Evolutionary conservation across 345 rosid species (phyloP).

Genomic region (Eucalyptus cloeziana): DNA sequence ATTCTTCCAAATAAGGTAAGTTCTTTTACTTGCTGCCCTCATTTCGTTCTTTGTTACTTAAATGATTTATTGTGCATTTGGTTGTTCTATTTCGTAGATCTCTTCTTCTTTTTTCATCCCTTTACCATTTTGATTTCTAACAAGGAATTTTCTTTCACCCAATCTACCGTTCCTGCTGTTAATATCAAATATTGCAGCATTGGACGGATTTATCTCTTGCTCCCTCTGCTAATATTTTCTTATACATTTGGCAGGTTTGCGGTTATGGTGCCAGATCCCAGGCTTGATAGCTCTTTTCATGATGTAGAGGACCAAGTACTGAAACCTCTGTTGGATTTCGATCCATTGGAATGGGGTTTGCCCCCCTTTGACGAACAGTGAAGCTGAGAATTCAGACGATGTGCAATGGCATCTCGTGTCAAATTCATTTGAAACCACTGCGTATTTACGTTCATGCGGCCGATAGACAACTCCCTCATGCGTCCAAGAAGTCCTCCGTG

Average conservation of each 20-base stretch:
- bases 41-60: background rate
- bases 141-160: background rate
- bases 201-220: background rate
- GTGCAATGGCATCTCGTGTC: background rate
- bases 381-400: background rate
- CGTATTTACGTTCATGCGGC: too few relatives aligned
- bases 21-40: background rate
- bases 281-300: constrained; percentile 54
- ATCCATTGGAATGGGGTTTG: constrained; percentile 60
- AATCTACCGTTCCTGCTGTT: background rate
- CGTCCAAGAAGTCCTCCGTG: too few relatives aligned
- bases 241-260: constrained; percentile 35
- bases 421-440: too few relatives aligned
- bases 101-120: background rate
- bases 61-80: background rate
- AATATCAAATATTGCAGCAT: background rate
- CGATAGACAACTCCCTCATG: too few relatives aligned
- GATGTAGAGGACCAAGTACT: constrained; percentile 65
- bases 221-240: background rate
- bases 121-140: background rate
- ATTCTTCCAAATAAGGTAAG: background rate
- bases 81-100: background rate
- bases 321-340: constrained; percentile 50
- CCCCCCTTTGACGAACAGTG: constrained; percentile 38
- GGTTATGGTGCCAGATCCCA: constrained; percentile 85